Conservation (phyloP, 345 rosid species). For the Salix caprea region DNA sequence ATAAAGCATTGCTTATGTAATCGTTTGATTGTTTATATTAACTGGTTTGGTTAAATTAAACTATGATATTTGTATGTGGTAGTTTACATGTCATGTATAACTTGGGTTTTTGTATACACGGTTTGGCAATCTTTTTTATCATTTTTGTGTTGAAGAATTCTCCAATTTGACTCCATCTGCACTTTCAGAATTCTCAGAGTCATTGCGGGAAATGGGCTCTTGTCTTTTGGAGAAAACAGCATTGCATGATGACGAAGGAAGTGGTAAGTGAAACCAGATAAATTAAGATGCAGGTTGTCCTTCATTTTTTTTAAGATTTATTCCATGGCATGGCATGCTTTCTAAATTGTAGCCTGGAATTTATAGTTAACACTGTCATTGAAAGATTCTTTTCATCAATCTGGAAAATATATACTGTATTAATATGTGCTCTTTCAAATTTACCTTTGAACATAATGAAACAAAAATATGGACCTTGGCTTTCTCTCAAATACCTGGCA, state of each 20-base stretch:
- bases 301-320: not conserved
- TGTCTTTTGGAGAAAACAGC: conserved; percentile 77
- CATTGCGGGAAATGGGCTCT: conserved; percentile 87
- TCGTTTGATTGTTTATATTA: not conserved
- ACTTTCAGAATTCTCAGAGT: conserved; percentile 85
- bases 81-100: not conserved
- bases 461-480: not conserved
- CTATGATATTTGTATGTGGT: not conserved
- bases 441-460: not conserved
- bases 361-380: not conserved
- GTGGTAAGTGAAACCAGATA: conserved; percentile 41
- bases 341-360: not conserved
- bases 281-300: not conserved
- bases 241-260: conserved; percentile 64
- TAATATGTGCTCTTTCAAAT: not conserved
- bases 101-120: not conserved
- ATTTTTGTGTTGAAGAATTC: not conserved
- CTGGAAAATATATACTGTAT: not conserved
- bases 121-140: not conserved
- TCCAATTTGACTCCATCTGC: conserved; percentile 11
- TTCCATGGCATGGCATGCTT: not conserved
- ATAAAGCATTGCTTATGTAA: not conserved
- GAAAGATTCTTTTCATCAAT: not conserved
- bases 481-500: not conserved
- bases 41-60: not conserved